These are phyloP conservation scores for Arctium minus DNA, from an alignment of 129 eudicot genomes.

Conservation along the genomic window DNA sequence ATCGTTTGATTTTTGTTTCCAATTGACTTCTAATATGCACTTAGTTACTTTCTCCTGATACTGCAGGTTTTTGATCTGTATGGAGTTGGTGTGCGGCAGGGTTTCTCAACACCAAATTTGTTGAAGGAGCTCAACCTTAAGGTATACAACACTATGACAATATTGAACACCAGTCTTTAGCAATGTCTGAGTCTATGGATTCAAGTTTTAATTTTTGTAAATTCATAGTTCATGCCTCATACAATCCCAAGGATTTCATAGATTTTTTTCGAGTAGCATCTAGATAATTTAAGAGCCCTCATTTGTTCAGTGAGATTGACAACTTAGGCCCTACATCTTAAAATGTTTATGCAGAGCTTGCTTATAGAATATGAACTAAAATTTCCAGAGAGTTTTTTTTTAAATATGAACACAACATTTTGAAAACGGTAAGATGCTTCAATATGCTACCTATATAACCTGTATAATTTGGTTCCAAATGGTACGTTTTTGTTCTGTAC, in stretches of 20 bases:
- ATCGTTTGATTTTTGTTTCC: background rate
- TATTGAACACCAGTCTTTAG: background rate
- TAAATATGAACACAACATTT: background rate
- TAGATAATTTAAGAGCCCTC: background rate
- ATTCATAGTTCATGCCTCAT: background rate
- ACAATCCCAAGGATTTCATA: background rate
- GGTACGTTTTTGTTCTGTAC: background rate
- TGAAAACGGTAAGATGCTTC: background rate
- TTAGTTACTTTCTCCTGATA: background rate
- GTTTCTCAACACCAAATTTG: constrained; percentile 67
- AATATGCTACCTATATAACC: background rate
- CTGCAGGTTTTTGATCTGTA: constrained; percentile 78
- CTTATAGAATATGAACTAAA: background rate
- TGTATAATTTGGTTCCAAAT: background rate
- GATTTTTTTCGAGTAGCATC: background rate
- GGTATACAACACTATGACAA: constrained; percentile 33
- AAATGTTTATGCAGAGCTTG: background rate
- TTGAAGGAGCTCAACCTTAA: constrained; percentile 61
- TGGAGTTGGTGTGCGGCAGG: constrained; percentile 67
- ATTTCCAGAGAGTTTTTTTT: background rate
- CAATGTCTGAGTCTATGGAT: background rate
- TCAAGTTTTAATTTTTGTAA: background rate
- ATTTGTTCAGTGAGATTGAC: background rate
- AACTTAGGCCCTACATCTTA: background rate
- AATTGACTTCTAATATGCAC: background rate